phyloP scores from a whole-genome alignment of 2,329 filamentous ascomycete genomes.

The Hypoxylon sp. region DNA sequence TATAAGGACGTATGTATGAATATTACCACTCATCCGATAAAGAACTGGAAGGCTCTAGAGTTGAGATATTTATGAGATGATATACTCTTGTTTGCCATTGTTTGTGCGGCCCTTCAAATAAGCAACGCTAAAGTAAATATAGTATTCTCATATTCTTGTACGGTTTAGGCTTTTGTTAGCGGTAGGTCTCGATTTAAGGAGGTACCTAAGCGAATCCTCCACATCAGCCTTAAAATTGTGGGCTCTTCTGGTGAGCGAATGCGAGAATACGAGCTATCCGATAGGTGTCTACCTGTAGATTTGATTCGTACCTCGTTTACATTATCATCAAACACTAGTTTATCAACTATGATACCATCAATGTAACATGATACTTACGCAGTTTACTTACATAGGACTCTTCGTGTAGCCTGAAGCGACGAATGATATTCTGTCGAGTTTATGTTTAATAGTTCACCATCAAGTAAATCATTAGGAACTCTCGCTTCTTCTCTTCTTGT shows the following conservation, averaged over 20 bases:
- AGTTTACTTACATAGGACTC: not conserved
- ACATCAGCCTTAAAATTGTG: conserved; percentile 15
- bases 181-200: too few species aligned
- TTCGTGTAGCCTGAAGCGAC: not conserved
- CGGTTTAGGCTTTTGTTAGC: too few species aligned
- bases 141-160: too few species aligned
- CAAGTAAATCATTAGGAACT: too few species aligned
- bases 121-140: too few species aligned
- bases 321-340: too few species aligned
- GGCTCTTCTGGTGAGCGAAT: conserved; percentile 1
- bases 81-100: not conserved
- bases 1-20: not conserved
- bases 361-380: not conserved
- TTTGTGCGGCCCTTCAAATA: not conserved
- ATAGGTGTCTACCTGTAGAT: not conserved
- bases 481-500: not conserved
- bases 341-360: too few species aligned
- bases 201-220: not conserved
- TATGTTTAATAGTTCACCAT: not conserved
- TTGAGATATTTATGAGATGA: not conserved
- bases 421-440: not conserved
- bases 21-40: not conserved
- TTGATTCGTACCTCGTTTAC: not conserved
- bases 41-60: not conserved
- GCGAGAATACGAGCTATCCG: conserved; percentile 10